These are phyloP conservation scores for Dryas octopetala DNA, from an alignment of 306 rosid species.

Conservation along the genomic window DNA sequence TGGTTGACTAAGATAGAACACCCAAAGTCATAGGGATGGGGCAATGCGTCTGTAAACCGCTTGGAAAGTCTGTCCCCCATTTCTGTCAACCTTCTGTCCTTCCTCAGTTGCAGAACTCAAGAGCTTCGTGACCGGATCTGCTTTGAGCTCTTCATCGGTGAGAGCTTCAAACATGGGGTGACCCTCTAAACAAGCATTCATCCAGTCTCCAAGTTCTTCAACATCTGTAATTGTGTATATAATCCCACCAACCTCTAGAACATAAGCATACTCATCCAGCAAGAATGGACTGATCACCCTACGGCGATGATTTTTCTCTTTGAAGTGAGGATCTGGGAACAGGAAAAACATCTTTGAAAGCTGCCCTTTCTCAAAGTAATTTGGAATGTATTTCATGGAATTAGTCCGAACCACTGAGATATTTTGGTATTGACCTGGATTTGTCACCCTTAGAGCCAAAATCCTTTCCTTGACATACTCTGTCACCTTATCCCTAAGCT, in stretches of 20 bases:
- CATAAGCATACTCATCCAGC: constrained; percentile 91
- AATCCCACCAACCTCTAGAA: constrained; percentile 70
- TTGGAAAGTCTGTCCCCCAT: constrained; percentile 80
- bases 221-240: constrained; percentile 92
- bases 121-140: constrained; percentile 74
- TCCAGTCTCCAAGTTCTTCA: constrained; percentile 97
- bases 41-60: constrained; percentile 72
- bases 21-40: constrained; percentile 35
- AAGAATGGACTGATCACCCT: constrained; percentile 85
- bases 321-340: constrained; percentile 99
- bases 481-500: constrained; percentile 85
- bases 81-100: constrained; percentile 97
- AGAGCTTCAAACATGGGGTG: constrained; percentile 88
- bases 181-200: constrained; percentile 77
- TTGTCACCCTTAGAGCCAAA: constrained; percentile 59
- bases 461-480: constrained; percentile 95
- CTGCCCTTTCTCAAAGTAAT: constrained; percentile 82
- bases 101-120: constrained; percentile 84
- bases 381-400: constrained; percentile 96
- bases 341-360: constrained; percentile 90
- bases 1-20: not conserved
- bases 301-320: constrained; percentile 95
- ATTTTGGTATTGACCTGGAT: constrained; percentile 83
- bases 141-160: constrained; percentile 70
- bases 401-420: constrained; percentile 85